Conservation (phyloP, 495 filamentous ascomycete species). For the Annulohypoxylon stygium region DNA sequence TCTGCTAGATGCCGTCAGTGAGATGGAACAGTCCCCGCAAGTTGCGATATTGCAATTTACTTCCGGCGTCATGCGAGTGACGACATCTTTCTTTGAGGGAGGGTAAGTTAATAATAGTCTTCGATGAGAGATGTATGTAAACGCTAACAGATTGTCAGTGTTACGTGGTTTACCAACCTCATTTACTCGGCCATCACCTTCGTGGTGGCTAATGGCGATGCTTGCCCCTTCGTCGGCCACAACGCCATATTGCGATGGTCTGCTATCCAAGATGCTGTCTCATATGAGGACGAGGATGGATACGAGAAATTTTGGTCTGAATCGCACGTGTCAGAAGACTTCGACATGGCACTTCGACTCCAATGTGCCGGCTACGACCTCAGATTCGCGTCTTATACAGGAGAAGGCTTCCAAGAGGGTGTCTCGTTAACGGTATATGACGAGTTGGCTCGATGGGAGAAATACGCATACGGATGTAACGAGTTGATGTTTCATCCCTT, state of each 20-base stretch:
- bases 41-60: constrained; percentile 77
- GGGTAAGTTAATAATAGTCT: constrained; percentile 52
- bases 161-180: constrained; percentile 81
- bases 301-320: constrained; percentile 82
- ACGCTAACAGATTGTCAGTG: constrained; percentile 49
- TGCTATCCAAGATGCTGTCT: constrained; percentile 73
- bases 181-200: constrained; percentile 78
- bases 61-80: constrained; percentile 79
- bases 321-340: constrained; percentile 78
- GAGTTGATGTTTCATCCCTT: constrained; percentile 71
- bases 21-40: constrained; percentile 79
- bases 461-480: constrained; percentile 82
- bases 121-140: neutral
- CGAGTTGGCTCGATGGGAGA: constrained; percentile 80
- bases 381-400: constrained; percentile 72
- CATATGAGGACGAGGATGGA: constrained; percentile 54
- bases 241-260: constrained; percentile 79
- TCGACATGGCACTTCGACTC: constrained; percentile 79
- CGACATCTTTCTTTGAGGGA: constrained; percentile 70
- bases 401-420: constrained; percentile 78
- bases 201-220: constrained; percentile 75
- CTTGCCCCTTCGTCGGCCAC: constrained; percentile 77
- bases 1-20: constrained; percentile 74
- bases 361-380: constrained; percentile 73
- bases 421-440: constrained; percentile 83